phyloP scores from a whole-genome alignment of 371 early-diverging fungal genomes.

The Lichtheimia corymbifera region DNA sequence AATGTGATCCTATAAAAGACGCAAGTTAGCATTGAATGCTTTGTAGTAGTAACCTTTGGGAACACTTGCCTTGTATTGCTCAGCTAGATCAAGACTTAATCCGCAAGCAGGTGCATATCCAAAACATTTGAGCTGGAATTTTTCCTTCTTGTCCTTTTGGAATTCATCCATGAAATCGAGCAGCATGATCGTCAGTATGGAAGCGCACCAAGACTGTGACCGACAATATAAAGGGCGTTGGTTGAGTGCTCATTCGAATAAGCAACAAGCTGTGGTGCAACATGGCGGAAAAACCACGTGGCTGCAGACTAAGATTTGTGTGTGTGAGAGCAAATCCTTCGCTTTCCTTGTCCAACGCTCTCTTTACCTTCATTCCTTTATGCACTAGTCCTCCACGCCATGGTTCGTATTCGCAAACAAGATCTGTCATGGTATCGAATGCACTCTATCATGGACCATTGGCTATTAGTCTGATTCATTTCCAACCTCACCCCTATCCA shows the following conservation, averaged over 20 bases:
- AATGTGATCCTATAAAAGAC: slow-evolving; percentile 33
- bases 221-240: slow-evolving; percentile 67
- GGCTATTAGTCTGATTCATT: neutral
- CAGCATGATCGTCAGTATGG: slow-evolving; percentile 79
- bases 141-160: slow-evolving; percentile 31
- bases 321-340: neutral
- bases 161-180: slow-evolving; percentile 62
- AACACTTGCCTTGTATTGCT: slow-evolving; percentile 38
- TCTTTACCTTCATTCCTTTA: slow-evolving; percentile 67
- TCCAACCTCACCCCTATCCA: neutral
- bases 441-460: slow-evolving; percentile 53
- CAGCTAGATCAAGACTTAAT: slow-evolving; percentile 40
- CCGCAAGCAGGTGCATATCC: slow-evolving; percentile 56
- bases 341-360: neutral
- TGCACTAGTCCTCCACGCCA: slow-evolving; percentile 90
- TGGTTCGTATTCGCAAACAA: slow-evolving; percentile 83
- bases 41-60: too few relatives aligned
- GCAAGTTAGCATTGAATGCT: neutral
- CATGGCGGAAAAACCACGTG: slow-evolving; percentile 73
- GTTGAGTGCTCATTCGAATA: slow-evolving; percentile 66
- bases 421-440: slow-evolving; percentile 83
- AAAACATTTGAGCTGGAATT: slow-evolving; percentile 39
- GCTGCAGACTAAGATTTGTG: slow-evolving; percentile 59
- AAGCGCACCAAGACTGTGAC: slow-evolving; percentile 87
- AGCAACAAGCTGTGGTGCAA: slow-evolving; percentile 69